Evolutionary conservation across 1,284 basidiomycete species (phyloP), one percentile per base, ranked within the genome.

Genomic region (Kwoniella shivajii): DNA sequence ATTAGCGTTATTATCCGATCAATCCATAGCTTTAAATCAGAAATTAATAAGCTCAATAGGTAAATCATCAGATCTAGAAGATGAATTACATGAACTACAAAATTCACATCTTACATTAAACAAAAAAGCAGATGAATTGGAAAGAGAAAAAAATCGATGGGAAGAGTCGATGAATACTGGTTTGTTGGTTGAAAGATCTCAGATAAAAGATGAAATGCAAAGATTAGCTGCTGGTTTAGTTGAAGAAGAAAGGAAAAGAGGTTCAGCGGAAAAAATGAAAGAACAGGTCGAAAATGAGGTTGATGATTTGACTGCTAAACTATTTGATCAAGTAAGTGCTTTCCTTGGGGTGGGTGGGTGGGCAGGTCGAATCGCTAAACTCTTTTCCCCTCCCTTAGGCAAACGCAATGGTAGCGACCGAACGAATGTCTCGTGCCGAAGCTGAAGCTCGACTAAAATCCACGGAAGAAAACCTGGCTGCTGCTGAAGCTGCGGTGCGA

Each of bases 1-100:
- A 74, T 84, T 96, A 16, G 84, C 86, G 54, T 90, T 96, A 71
- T 82, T 97, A 47, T 87, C 89, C 68, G 86, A 88, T 26, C 94
- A 98, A 77, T 90, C 96, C 41, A 86, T 87, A 24, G 86, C 89
- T 71, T 87, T 98, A 62, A 97, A 98, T 76, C 80, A 82, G 72
- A 97, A 99, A 77, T 88, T 99, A 45, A 91, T 99, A 59, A 82
- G 84, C 54, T 92, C 90, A 2, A 96, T 97, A 77, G 90, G 94
- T 72, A 85, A 90, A 44, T 86, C 95, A 39, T 92, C 92, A 11
- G 88, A 92, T 80, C 84, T 99, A 55, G 95, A 99, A 76, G 95
- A 98, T 74, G 84, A 91, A 61, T 78, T 96, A 14, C 89, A 92
- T 66, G 82, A 88, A 38, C 67, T 75, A 1, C 60, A 66, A 41